These are phyloP conservation scores for Rhinocladiella similis DNA, from an alignment of 2,329 filamentous ascomycete species.

Conservation along the genomic window DNA sequence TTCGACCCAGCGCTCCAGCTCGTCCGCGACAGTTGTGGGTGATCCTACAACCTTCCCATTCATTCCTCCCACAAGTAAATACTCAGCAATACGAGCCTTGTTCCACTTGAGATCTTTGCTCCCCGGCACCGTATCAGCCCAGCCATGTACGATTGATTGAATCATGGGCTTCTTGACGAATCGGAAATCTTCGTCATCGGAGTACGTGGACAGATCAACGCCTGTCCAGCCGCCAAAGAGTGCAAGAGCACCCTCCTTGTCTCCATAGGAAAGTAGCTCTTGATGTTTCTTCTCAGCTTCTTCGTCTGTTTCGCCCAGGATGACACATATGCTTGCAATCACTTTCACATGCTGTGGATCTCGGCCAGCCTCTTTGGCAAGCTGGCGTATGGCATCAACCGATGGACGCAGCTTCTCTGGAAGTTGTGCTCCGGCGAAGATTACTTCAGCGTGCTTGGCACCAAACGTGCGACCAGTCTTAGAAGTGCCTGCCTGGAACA, in stretches of 20 bases:
- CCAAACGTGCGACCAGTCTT: conserved; percentile 58
- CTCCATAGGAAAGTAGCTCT: conserved; percentile 54
- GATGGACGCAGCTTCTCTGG: conserved; percentile 58
- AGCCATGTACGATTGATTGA: conserved; percentile 42
- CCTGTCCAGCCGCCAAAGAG: conserved; percentile 61
- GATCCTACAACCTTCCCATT: conserved; percentile 57
- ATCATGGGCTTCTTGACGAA: conserved; percentile 53
- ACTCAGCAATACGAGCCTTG: conserved; percentile 48
- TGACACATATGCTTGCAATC: conserved; percentile 52
- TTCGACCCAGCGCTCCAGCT: conserved; percentile 65
- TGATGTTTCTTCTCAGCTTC: conserved; percentile 56
- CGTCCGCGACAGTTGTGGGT: conserved; percentile 64
- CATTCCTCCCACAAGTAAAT: conserved; percentile 50
- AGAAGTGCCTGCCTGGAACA: conserved; percentile 62
- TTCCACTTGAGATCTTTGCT: conserved; percentile 34
- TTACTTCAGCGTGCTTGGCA: conserved; percentile 59
- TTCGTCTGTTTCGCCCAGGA: conserved; percentile 52
- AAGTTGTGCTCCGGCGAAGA: conserved; percentile 60
- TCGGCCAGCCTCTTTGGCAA: conserved; percentile 54
- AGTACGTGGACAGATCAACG: conserved; percentile 58
- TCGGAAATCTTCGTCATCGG: conserved; percentile 61
- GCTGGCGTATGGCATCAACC: conserved; percentile 52
- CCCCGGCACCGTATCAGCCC: conserved; percentile 35
- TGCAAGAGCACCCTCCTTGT: conserved; percentile 55
- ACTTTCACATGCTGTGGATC: conserved; percentile 60